These are phyloP conservation scores for Fulvia fulva DNA, from an alignment of 2,329 filamentous ascomycete genomes.

Conservation along the genomic window DNA sequence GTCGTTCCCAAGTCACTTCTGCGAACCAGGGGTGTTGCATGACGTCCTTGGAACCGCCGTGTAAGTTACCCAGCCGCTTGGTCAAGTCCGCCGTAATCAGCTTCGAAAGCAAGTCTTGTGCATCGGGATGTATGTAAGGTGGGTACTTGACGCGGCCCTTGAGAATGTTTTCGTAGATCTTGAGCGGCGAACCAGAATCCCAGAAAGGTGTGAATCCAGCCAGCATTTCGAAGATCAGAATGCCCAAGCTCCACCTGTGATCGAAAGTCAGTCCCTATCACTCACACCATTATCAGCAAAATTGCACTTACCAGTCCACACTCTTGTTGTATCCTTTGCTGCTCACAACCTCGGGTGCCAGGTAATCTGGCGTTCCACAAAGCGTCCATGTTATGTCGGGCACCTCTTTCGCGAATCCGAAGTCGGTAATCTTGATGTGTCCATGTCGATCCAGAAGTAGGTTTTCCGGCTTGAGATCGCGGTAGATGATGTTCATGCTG, in stretches of 20 bases:
- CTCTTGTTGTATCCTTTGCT: conserved; percentile 99
- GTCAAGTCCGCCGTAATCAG: conserved; percentile 93
- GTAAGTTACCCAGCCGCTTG: conserved; percentile 90
- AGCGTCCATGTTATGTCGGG: conserved; percentile 99
- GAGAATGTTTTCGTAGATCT: conserved; percentile 99
- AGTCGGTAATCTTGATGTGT: conserved; percentile 88
- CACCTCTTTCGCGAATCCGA: conserved; percentile 96
- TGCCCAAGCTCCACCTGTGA: conserved; percentile 91
- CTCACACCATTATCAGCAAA: neutral
- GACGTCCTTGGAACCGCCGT: conserved; percentile 84
- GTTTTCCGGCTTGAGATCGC: conserved; percentile 96
- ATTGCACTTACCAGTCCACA: conserved; percentile 78
- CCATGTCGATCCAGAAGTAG: conserved; percentile 80
- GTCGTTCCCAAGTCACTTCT: conserved; percentile 94
- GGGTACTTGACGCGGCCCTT: conserved; percentile 96
- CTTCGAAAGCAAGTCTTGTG: conserved; percentile 85
- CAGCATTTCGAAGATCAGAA: conserved; percentile 98
- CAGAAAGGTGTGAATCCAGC: conserved; percentile 99
- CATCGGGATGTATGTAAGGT: conserved; percentile 89
- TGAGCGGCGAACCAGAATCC: conserved; percentile 96
- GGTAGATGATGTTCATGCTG: conserved; percentile 92
- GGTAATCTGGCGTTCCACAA: conserved; percentile 94
- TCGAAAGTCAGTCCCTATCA: neutral
- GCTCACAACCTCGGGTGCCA: conserved; percentile 96
- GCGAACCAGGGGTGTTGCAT: conserved; percentile 96